Evolutionary conservation across 192 early-diverging fungal genomes (phyloP).

Genomic region (Coemansia sp.): DNA sequence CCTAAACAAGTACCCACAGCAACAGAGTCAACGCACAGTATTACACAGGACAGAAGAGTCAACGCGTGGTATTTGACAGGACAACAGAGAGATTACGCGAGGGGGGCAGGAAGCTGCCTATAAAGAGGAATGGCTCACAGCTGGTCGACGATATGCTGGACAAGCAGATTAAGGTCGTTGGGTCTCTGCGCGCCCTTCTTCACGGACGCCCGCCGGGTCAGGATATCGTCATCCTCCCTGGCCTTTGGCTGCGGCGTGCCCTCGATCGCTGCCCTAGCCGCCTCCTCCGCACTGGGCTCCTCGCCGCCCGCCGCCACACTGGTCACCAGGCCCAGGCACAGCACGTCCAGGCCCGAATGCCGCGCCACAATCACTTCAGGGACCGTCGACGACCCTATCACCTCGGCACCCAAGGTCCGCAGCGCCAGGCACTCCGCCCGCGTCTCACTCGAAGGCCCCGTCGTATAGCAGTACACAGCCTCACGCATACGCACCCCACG

Average conservation of each 20-base stretch:
- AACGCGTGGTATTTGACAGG: too few relatives aligned
- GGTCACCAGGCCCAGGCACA: conserved; percentile 77
- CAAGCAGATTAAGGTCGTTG: conserved; percentile 27
- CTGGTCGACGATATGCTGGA: conserved; percentile 24
- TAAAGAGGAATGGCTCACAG: too few relatives aligned
- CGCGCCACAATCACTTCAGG: conserved; percentile 85
- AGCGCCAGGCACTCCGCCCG: conserved; percentile 75
- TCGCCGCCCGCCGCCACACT: conserved; percentile 51
- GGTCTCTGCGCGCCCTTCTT: conserved; percentile 43
- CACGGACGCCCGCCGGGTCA: conserved; percentile 26
- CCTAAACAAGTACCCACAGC: too few relatives aligned
- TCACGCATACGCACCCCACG: conserved; percentile 56
- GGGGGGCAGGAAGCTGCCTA: too few relatives aligned
- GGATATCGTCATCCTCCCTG: conserved; percentile 25
- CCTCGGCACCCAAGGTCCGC: conserved; percentile 64
- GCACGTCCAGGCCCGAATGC: conserved; percentile 73
- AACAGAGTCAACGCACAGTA: too few relatives aligned
- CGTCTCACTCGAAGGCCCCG: conserved; percentile 92
- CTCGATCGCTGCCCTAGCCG: conserved; percentile 21
- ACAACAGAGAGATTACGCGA: too few relatives aligned
- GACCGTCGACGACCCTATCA: conserved; percentile 83
- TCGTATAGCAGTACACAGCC: conserved; percentile 74
- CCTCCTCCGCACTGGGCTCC: conserved; percentile 34
- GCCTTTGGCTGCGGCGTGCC: conserved; percentile 12
- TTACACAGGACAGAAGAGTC: too few relatives aligned